Base-by-base conservation (phyloP, 495 filamentous ascomycete species). In the Penicillium cinerascens region DNA sequence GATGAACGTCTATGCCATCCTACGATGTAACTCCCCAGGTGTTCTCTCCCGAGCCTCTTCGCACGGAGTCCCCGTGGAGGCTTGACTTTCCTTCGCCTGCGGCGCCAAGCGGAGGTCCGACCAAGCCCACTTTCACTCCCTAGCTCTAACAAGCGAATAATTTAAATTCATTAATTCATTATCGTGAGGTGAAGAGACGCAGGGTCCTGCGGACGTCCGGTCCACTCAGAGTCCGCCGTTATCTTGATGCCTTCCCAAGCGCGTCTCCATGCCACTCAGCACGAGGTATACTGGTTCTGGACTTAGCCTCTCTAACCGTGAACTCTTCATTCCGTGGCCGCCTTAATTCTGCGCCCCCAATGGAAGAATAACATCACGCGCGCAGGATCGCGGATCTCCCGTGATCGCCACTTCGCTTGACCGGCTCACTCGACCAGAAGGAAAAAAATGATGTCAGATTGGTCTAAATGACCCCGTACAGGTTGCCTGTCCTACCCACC, bases 171-270 rank as follows among this genome's bases (percentile, higher is more conserved):
- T n/a, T n/a, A n/a, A n/a, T n/a, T n/a, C n/a, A n/a, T n/a, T n/a
- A n/a, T n/a, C n/a, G n/a, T n/a, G n/a, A 29, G 26, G 11, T 29
- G 26, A 29, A 29, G 29, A 13, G 29, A 33, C 29, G 33, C 42
- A 21, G 17, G 33, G 33, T 25, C 57, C 58, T 21, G 49, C 59
- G 61, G 61, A 64, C 43, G 44, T 62, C 61, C 61, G 61, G 55
- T 48, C 61, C 61, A 62, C 33, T 62, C 0, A 56, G 27, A 42
- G 29, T 1, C 20, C 16, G 7, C 17, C 37, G 36, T 52, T 48
- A 38, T 20, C 39, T 54, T 47, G 42, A 10, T 59, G 51, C 51
- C 51, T 58, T 27, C 22, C 21, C 29, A n/a, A n/a, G n/a, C n/a
- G 22, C 6, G 21, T 23, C 44, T 47, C 44, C 51, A 49, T 42